These are phyloP conservation scores for Guyanaporus albipodus DNA, from an alignment of 768 basidiomycete genomes.

Conservation along the genomic window DNA sequence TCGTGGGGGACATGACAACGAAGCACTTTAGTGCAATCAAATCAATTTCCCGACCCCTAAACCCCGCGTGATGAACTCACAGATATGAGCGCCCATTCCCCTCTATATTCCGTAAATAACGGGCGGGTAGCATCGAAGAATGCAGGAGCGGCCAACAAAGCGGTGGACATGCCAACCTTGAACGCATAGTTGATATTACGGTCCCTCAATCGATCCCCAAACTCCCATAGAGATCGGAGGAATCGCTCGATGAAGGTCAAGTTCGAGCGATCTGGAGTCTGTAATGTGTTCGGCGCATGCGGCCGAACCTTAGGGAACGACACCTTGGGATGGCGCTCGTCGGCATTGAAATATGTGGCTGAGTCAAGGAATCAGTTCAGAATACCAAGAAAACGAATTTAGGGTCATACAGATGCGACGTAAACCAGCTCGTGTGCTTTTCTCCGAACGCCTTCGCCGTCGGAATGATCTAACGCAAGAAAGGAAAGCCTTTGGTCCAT, in stretches of 20 bases:
- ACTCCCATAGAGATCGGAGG: slow-evolving; percentile 68
- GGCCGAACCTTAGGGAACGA: slow-evolving; percentile 79
- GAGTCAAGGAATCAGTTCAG: slow-evolving; percentile 4
- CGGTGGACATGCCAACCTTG: slow-evolving; percentile 81
- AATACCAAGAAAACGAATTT: not conserved
- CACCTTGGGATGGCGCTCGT: slow-evolving; percentile 46
- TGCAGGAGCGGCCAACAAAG: slow-evolving; percentile 81
- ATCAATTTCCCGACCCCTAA: slow-evolving; percentile 7
- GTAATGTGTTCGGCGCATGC: slow-evolving; percentile 82
- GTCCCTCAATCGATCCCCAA: slow-evolving; percentile 62
- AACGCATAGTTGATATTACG: slow-evolving; percentile 83
- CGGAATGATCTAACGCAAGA: slow-evolving; percentile 18
- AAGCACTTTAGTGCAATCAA: slow-evolving; percentile 52
- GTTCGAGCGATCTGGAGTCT: slow-evolving; percentile 63
- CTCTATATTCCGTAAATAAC: slow-evolving; percentile 75
- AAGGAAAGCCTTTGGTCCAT: slow-evolving; percentile 22
- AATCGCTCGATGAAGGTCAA: slow-evolving; percentile 59
- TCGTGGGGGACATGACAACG: slow-evolving; percentile 87
- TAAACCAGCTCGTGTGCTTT: slow-evolving; percentile 19
- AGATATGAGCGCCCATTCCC: slow-evolving; percentile 96
- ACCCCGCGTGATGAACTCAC: slow-evolving; percentile 40
- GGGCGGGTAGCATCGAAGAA: slow-evolving; percentile 79
- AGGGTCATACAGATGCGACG: slow-evolving; percentile 42
- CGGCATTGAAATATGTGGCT: slow-evolving; percentile 55
- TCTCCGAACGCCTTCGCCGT: slow-evolving; percentile 13